Evolutionary conservation across 495 filamentous ascomycete species (phyloP), one percentile per base, ranked within the genome.

Genomic region (Halenospora varia): DNA sequence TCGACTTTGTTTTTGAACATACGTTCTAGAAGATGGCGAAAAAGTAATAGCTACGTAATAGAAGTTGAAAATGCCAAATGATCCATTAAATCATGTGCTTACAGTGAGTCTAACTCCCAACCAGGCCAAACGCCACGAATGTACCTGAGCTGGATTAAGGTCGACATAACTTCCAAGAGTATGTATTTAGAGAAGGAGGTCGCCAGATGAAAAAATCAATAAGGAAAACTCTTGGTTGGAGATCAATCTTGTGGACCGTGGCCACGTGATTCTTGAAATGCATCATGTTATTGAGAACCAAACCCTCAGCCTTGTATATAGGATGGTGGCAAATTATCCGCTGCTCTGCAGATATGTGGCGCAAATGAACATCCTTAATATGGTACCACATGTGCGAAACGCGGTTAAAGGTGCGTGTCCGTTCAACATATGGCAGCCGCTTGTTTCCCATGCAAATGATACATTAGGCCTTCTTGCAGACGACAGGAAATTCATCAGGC

Each of bases 211-310:
- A n/a, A n/a, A n/a, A n/a, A n/a, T n/a, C n/a, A n/a, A n/a, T n/a
- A n/a, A n/a, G n/a, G n/a, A n/a, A n/a, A n/a, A n/a, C n/a, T n/a
- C n/a, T n/a, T n/a, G 25, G 56, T 52, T 51, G 55, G 42, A 65
- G 62, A 29, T 56, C 51, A 55, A 68, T 64, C 39, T 52, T 54
- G 50, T 59, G 56, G 44, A 54, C 44, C 8, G 13, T 59, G n/a
- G 56, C 61, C 51, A 61, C 59, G 53, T 67, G 64, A 56, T 65
- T 67, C 57, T 67, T 69, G 57, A 69, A 65, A 47, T 25, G 44
- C 56, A 48, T 56, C 10, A 64, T 48, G 48, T 49, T 45, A 19
- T 53, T 20, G 39, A 67, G 54, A 42, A 61, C 48, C 18, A 61
- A 51, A 26, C 51, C 63, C 49, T 59, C 54, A 45, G 56, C 48